Evolutionary conservation across 2,329 filamentous ascomycete genomes (phyloP).

Genomic region (Corniculantispora saksenae): DNA sequence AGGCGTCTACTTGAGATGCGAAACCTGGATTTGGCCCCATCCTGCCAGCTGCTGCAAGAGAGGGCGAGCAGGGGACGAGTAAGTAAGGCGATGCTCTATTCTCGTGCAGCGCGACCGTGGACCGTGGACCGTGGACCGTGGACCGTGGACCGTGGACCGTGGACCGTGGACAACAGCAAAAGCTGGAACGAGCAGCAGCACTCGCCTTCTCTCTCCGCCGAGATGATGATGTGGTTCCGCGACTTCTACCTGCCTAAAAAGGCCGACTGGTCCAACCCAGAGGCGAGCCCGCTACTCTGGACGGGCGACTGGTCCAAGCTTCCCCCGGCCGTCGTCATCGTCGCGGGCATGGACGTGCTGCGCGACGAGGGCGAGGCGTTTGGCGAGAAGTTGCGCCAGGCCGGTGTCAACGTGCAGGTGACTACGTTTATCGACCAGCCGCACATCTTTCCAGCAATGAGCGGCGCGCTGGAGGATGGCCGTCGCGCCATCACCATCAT

Average conservation of each 20-base stretch:
- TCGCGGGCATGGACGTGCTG: slow-evolving; percentile 59
- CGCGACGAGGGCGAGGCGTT: slow-evolving; percentile 55
- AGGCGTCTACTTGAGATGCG: too few relatives aligned
- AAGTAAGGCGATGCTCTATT: too few relatives aligned
- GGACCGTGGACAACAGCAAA: slow-evolving; percentile 36
- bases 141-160: slow-evolving; percentile 27
- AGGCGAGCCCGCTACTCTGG: slow-evolving; percentile 47
- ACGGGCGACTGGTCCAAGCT: slow-evolving; percentile 14
- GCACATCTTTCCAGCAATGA: slow-evolving; percentile 61
- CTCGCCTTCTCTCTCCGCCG: slow-evolving; percentile 52
- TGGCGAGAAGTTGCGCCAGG: slow-evolving; percentile 46
- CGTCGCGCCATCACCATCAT: slow-evolving; percentile 49
- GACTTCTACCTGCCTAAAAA: slow-evolving; percentile 54
- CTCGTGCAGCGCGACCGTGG: slow-evolving; percentile 1
- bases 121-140: too few relatives aligned
- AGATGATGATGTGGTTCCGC: slow-evolving; percentile 64
- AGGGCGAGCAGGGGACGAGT: too few relatives aligned
- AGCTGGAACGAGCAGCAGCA: slow-evolving; percentile 54
- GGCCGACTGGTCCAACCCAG: slow-evolving; percentile 47
- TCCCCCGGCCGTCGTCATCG: slow-evolving; percentile 47
- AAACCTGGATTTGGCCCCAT: too few relatives aligned
- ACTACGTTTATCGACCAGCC: slow-evolving; percentile 56
- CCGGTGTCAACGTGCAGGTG: slow-evolving; percentile 49
- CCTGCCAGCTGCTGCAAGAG: too few relatives aligned
- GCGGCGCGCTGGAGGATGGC: slow-evolving; percentile 53